Evolutionary conservation across 179 eudicot species (phyloP), one percentile per base, ranked within the genome.

Genomic region (Kewa caespitosa): DNA sequence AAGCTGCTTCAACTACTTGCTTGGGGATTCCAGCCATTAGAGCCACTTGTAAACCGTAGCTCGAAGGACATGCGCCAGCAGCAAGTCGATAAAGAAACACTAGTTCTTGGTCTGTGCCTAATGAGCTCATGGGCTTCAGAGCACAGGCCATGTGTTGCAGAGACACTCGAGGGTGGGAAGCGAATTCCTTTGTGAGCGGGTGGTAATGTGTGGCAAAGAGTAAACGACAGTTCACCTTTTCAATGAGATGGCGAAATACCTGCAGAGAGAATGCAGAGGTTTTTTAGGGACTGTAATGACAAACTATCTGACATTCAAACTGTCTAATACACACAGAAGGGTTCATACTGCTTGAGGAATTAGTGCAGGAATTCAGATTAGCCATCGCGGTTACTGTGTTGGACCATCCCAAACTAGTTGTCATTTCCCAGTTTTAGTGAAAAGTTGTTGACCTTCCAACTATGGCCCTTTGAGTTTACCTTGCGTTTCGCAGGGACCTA

Each of bases 151-250:
- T 96, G 81, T 96, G 98, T 86, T 88, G 94, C 54, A 90, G 72
- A 27, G 77, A 85, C 30, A 93, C 99, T 38, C 74, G 97, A 59
- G 99, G 99, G 76, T 96, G 99, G 34, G 87, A 80, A 11, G 86
- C 97, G 23, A 96, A 96, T 84, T 96, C 99, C 86, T 90, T 93
- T 25, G 98, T 93, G 11, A 96, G 89, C 17, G 97, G 92, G 80
- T 96, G 99, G 80, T 96, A 96, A 80, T 96, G 99, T 39, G 99
- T 96, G 15, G 99, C 99, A 38, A 96, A 96, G 27, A 96, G 87
- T 78, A 96, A 81, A 6, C 99, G 91, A 57, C 99, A 93, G 73
- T 96, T 87, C 54, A 96, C 97, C 70, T 85, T 86, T 86, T 96
- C 98, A 17, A 94, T 84, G 38, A 96, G 93, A 86, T 96, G 99